phyloP scores from a whole-genome alignment of 441 rosid genomes.

The Mallotus repandus region DNA sequence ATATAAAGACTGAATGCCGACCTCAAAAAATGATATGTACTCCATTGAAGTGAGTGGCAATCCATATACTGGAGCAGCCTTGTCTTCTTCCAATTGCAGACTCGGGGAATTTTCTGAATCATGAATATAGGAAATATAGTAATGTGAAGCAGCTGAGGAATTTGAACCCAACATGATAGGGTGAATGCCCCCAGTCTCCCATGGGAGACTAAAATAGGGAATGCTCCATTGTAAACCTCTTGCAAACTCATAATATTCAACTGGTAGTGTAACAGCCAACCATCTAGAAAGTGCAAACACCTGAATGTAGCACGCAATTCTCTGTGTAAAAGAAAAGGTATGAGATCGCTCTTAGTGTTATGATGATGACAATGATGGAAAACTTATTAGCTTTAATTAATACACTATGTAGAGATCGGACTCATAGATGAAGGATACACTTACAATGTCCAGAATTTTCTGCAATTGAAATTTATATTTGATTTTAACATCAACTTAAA shows the following conservation, averaged over 20 bases:
- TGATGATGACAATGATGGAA: not conserved
- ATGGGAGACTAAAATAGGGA: conserved; percentile 88
- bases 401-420: not conserved
- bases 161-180: conserved; percentile 60
- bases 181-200: conserved; percentile 65
- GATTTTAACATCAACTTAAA: too few relatives aligned
- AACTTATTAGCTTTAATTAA: not conserved
- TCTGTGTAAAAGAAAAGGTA: conserved; percentile 44
- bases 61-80: conserved; percentile 53
- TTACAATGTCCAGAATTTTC: not conserved
- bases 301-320: conserved; percentile 84
- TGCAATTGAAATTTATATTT: not conserved
- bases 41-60: conserved; percentile 71
- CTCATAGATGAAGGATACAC: not conserved
- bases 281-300: conserved; percentile 87
- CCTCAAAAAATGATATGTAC: conserved; percentile 77
- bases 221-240: conserved; percentile 81
- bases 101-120: conserved; percentile 25
- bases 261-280: conserved; percentile 67
- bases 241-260: conserved; percentile 71
- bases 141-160: conserved; percentile 42
- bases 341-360: conserved; percentile 1
- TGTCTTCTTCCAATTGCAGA: conserved; percentile 27
- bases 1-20: conserved; percentile 21
- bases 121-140: conserved; percentile 37